phyloP scores from a whole-genome alignment of 176 grass and related monocot species.

The Rhipidocladum racemiflorum region DNA sequence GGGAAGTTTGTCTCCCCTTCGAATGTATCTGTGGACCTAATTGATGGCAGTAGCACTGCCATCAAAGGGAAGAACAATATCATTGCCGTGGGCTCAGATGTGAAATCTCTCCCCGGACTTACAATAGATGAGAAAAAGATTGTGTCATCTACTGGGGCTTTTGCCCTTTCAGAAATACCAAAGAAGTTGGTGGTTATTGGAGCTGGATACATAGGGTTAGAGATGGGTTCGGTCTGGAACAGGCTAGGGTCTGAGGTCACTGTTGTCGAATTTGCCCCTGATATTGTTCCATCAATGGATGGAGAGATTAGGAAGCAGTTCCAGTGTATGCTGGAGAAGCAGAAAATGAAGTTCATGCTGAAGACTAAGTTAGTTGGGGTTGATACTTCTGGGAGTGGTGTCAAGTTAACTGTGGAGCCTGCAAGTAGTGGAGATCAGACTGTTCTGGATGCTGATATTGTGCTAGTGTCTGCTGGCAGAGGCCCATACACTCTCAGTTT shows the following conservation, averaged over 20 bases:
- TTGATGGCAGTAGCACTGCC: slow-evolving; percentile 50
- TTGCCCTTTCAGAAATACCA: slow-evolving; percentile 58
- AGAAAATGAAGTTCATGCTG: slow-evolving; percentile 93
- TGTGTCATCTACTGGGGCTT: slow-evolving; percentile 81
- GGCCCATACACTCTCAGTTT: slow-evolving; percentile 58
- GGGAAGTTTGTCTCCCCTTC: slow-evolving; percentile 69
- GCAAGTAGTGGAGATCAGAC: slow-evolving; percentile 65
- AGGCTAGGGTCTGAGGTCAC: slow-evolving; percentile 78
- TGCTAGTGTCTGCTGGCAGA: slow-evolving; percentile 75
- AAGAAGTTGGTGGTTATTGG: slow-evolving; percentile 86
- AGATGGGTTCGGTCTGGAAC: slow-evolving; percentile 92
- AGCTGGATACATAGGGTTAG: slow-evolving; percentile 77
- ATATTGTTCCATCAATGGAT: slow-evolving; percentile 89
- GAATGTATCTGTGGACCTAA: slow-evolving; percentile 70
- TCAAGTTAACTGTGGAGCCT: slow-evolving; percentile 69
- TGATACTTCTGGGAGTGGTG: slow-evolving; percentile 66
- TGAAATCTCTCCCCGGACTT: slow-evolving; percentile 75
- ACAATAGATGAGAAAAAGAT: slow-evolving; percentile 84
- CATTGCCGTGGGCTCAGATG: slow-evolving; percentile 78
- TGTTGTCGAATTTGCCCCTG: slow-evolving; percentile 81
- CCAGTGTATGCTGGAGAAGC: slow-evolving; percentile 83
- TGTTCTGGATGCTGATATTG: slow-evolving; percentile 71
- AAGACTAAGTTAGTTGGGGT: slow-evolving; percentile 78
- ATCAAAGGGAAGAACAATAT: slow-evolving; percentile 72
- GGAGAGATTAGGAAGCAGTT: slow-evolving; percentile 87